Base-by-base conservation (phyloP, 352 stramenopile genomes). In the Thalassiosira livingstoniorum region DNA sequence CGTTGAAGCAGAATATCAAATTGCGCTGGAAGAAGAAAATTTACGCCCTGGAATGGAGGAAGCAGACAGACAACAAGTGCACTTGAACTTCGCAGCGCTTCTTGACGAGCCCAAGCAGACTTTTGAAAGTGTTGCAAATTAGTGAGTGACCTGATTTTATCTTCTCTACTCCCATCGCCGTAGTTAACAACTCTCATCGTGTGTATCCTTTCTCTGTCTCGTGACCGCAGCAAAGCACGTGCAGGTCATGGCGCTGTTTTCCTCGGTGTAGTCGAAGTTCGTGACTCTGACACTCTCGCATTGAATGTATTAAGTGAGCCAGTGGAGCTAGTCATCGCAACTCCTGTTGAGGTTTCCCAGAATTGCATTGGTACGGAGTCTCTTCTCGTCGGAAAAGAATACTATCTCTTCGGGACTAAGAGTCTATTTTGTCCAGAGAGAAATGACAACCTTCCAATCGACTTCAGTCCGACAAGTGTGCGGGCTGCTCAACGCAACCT, bases 241-340 rank as follows among this genome's bases (percentile, higher is more conserved):
- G 13, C 11, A 39, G 58, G 34, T 18, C 0, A 5, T 11, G 10
- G 34, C 21, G 47, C 74, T 45, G 34, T 68, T 15, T 77, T 82
- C 23, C 53, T 82, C 10, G 74, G 74, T 4, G 42, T 77, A 15
- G 53, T 76, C 4, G 51, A 63, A 32, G 15, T 51, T 7, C 15
- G 54, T 65, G 63, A 82, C 10, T n/a, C 51, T 0, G 74, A 82
- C 62, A 29, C 77, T 69, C 45, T 31, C 21, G 65, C 51, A 2
- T 55, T 82, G 64, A 76, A 82, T 35, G 29, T 82, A 15, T n/a
- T 82, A 35, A 25, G 37, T 5, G 74, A 82, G 64, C 74, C 74
- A 18, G 57, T 55, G 4, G 74, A 82, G 34, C 64, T 82, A 15
- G 51, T 82, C 1, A 13, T 82, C 23, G 11, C 58, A 11, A 66